Conservation (phyloP, 345 rosid genomes). For the Kernera saxatilis region DNA sequence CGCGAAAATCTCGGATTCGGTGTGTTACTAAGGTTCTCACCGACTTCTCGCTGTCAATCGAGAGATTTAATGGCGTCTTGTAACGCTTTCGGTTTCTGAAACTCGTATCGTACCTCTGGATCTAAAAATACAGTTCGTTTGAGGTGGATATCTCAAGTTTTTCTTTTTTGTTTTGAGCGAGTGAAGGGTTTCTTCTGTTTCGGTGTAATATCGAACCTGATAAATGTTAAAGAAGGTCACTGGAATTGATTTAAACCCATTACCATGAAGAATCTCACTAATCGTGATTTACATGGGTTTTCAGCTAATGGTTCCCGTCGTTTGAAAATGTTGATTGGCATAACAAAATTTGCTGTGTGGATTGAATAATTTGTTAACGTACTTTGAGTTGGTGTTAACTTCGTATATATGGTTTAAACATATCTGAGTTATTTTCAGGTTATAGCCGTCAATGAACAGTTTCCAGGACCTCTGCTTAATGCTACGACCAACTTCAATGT, state of each 20-base stretch:
- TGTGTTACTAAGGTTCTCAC: not conserved
- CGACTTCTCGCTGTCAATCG: not conserved
- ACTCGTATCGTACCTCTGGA: not conserved
- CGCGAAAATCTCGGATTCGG: not conserved
- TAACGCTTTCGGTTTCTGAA: not conserved
- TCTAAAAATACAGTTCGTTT: not conserved
- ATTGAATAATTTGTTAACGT: not conserved
- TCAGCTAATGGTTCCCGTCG: not conserved
- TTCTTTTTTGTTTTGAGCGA: not conserved
- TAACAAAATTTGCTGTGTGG: not conserved
- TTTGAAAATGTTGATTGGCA: not conserved
- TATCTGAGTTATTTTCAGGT: conserved; percentile 40
- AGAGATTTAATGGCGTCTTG: not conserved
- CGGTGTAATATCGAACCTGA: not conserved
- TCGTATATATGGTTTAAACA: not conserved
- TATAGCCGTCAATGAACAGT: conserved; percentile 64
- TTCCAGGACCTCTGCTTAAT: conserved; percentile 75
- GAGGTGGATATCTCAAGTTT: not conserved
- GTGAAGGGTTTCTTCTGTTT: not conserved
- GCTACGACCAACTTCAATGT: conserved; percentile 77
- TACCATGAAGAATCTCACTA: not conserved
- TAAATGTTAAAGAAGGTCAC: not conserved
- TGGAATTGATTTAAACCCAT: not conserved
- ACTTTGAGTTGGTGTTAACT: conserved; percentile 2
- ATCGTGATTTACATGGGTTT: not conserved